phyloP scores from a whole-genome alignment of 2,329 filamentous ascomycete species.

The Parascedosporium putredinis region DNA sequence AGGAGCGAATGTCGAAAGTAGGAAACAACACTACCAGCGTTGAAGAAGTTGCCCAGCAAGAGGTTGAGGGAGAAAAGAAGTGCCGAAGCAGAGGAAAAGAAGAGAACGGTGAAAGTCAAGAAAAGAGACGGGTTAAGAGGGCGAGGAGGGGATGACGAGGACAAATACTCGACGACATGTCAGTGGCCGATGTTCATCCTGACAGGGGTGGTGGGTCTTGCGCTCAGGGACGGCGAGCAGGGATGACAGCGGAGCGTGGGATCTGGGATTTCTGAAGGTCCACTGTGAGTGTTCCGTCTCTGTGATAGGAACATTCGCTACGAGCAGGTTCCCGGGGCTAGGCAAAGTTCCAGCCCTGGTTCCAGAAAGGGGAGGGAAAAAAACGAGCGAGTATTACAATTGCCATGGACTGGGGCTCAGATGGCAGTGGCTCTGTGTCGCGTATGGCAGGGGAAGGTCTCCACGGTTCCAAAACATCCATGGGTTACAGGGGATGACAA shows the following conservation, averaged over 20 bases:
- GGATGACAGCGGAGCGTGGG: slow-evolving; percentile 12
- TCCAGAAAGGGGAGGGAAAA: slow-evolving; percentile 5
- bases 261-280: no score
- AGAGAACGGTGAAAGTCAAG: slow-evolving; percentile 19
- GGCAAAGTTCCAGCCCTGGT: neutral
- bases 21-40: slow-evolving; percentile 41
- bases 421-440: neutral
- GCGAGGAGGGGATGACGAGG: slow-evolving; percentile 19
- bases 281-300: no score
- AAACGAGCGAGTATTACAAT: no score
- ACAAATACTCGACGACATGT: slow-evolving; percentile 23
- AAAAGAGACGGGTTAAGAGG: slow-evolving; percentile 18
- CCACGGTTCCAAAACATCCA: slow-evolving; percentile 8
- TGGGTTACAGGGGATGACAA: slow-evolving; percentile 2
- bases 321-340: slow-evolving; percentile 1
- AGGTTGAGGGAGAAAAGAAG: slow-evolving; percentile 25
- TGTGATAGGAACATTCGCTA: no score
- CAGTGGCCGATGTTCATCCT: slow-evolving; percentile 28
- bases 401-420: neutral
- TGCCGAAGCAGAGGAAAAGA: slow-evolving; percentile 15
- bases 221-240: slow-evolving; percentile 14
- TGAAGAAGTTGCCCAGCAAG: slow-evolving; percentile 18
- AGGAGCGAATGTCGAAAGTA: slow-evolving; percentile 31
- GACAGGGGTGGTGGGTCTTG: slow-evolving; percentile 13
- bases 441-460: neutral